A percentile compares a stretch with the other conserved stretches of the same genome.
Evolutionary conservation across 331 rosid genomes (phyloP).

Genomic region (Cydonia oblonga): DNA sequence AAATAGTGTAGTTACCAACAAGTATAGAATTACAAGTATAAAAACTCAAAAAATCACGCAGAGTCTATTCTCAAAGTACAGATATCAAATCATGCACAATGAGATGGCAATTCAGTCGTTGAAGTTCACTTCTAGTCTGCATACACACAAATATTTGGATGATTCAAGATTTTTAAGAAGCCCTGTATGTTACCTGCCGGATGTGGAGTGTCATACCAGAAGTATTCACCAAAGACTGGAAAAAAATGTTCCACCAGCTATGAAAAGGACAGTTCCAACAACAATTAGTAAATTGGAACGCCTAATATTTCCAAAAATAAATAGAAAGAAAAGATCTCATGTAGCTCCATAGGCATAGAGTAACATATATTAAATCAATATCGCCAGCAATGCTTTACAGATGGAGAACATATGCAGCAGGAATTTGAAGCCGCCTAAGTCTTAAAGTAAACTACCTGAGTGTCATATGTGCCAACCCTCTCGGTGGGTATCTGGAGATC

Average conservation of each 20-base stretch:
- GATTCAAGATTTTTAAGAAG: not conserved
- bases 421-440: constrained; percentile 4
- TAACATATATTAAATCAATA: no score
- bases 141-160: not conserved
- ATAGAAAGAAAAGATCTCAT: no score
- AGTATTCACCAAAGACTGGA: constrained; percentile 94
- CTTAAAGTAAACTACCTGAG: constrained; percentile 53
- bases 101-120: not conserved
- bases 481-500: constrained; percentile 71
- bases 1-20: not conserved
- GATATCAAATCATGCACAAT: not conserved
- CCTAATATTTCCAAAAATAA: not conserved
- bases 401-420: not conserved
- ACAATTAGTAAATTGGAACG: not conserved
- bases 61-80: not conserved
- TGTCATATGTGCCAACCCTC: constrained; percentile 85
- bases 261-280: constrained; percentile 8
- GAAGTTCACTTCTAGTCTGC: not conserved
- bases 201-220: constrained; percentile 98
- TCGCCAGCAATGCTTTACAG: not conserved
- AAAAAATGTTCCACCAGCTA: constrained; percentile 97
- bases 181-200: constrained; percentile 52
- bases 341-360: no score
- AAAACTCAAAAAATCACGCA: not conserved
- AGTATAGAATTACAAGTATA: no score